Evolutionary conservation across 148 eudicot species (phyloP), one percentile per base, ranked within the genome.

Genomic region (Pouteria glomerata): DNA sequence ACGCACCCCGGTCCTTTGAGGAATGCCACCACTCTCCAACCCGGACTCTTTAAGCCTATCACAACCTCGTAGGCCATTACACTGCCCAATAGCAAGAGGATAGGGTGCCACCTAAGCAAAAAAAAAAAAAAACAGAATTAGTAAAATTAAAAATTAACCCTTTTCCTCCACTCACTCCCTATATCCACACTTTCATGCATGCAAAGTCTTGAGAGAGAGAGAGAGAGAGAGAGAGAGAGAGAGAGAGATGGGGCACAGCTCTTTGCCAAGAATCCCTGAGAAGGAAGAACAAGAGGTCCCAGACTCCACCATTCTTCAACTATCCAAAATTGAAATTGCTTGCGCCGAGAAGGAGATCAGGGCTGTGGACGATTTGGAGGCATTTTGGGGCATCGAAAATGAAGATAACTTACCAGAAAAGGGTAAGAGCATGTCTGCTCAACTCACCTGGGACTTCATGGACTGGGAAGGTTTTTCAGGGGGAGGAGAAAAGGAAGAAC

Each of bases 201-300:
- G n/a, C n/a, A n/a, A n/a, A n/a, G 13, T 3, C 13, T 2, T 24
- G 6, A 68, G 57, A 58, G 21, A 75, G 64, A 33, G 29, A 57
- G 23, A 48, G 11, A 27, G 10, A 45, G 44, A 41, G 21, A 33
- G 8, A 12, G 33, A 65, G 18, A 47, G 67, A 63, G 61, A 37
- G 50, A 72, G 3, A 75, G 72, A 69, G 2, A 81, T 84, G 87
- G 79, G 69, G 30, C 42, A 45, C 24, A 64, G 41, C 8, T 63
- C 71, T 18, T 27, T 68, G 51, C 33, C 64, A 23, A 68, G 57
- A 69, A 68, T 66, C 71, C 84, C 80, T 2, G 79, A 80, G 76
- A 76, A 64, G 73, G 85, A 83, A 76, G 85, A 81, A 67, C 68
- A 77, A 44, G 48, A 76, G 45, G 77, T 82, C 65, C 79, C 52